Evolutionary conservation across 2,329 filamentous ascomycete species (phyloP).

Genomic region (Fusarium tjaetaba): DNA sequence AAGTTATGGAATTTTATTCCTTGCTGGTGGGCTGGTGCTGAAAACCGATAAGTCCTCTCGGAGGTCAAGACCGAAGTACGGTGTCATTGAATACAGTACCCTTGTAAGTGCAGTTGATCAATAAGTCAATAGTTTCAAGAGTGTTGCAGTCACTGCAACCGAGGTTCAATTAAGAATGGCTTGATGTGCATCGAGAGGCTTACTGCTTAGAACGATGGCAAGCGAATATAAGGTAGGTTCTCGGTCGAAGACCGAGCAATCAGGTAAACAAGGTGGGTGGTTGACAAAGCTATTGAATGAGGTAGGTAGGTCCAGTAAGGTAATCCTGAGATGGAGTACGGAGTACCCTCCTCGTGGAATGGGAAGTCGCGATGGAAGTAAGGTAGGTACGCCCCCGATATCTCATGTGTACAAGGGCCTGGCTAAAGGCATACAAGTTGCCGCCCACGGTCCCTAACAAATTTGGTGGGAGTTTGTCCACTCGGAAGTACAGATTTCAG

Average conservation of each 20-base stretch:
- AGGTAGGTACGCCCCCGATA: background rate
- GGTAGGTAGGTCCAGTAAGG: background rate
- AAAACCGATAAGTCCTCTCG: background rate
- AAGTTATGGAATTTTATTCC: background rate
- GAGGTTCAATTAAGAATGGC: conserved; percentile 12
- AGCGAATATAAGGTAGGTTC: background rate
- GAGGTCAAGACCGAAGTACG: background rate
- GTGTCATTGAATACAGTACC: background rate
- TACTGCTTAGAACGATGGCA: background rate
- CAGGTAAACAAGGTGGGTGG: background rate
- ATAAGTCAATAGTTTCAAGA: background rate
- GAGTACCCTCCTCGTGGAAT: background rate
- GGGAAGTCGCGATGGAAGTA: background rate
- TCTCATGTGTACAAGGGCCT: background rate
- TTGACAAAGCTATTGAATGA: background rate
- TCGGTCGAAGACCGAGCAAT: conserved; percentile 31
- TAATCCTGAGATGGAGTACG: background rate
- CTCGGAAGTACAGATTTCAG: background rate
- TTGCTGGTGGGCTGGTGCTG: background rate
- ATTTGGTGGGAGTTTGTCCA: background rate
- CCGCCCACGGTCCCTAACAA: background rate
- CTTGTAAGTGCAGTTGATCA: background rate
- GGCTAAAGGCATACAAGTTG: background rate
- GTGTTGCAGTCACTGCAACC: conserved; percentile 1
- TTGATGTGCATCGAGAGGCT: background rate